Percentiles rank a stretch among this genome's conserved stretches.
Conservation (phyloP, 495 filamentous ascomycete species). For the Arthonia radiata region DNA sequence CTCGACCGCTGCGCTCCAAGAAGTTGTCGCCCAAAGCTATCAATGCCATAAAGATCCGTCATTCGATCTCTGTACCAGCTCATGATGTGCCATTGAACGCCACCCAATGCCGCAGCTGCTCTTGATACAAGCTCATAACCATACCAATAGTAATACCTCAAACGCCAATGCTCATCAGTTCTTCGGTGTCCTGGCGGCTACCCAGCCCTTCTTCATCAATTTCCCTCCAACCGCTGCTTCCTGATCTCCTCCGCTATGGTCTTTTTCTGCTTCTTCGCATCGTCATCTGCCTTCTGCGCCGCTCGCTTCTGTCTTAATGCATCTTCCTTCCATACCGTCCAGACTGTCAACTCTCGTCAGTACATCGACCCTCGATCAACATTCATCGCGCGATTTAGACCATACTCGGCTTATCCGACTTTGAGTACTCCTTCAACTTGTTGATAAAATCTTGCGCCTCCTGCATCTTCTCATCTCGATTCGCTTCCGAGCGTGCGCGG, state of each 20-base stretch:
- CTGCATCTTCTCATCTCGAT: constrained; percentile 43
- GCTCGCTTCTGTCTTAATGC: not conserved
- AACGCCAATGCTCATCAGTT: no score
- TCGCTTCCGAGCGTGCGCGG: constrained; percentile 54
- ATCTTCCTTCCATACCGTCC: not conserved
- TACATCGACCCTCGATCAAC: not conserved
- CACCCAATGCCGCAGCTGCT: no score
- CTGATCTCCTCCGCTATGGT: not conserved
- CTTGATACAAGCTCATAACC: no score
- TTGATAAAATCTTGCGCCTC: constrained; percentile 73
- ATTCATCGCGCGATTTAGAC: constrained; percentile 1
- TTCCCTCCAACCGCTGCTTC: not conserved
- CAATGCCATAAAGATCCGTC: no score
- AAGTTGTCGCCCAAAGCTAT: no score
- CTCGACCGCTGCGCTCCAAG: no score
- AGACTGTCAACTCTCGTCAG: not conserved
- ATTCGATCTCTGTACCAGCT: no score
- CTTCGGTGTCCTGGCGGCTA: no score
- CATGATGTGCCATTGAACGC: no score
- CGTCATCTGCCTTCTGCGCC: not conserved
- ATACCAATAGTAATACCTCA: no score
- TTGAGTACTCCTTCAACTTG: constrained; percentile 67
- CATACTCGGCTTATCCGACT: constrained; percentile 66
- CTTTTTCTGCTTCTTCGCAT: not conserved
- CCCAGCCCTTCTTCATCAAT: not conserved